Percentiles rank a stretch among this genome's conserved stretches.
Evolutionary conservation across 352 stramenopile genomes (phyloP).

Genomic region (Aphanomyces euteiches): DNA sequence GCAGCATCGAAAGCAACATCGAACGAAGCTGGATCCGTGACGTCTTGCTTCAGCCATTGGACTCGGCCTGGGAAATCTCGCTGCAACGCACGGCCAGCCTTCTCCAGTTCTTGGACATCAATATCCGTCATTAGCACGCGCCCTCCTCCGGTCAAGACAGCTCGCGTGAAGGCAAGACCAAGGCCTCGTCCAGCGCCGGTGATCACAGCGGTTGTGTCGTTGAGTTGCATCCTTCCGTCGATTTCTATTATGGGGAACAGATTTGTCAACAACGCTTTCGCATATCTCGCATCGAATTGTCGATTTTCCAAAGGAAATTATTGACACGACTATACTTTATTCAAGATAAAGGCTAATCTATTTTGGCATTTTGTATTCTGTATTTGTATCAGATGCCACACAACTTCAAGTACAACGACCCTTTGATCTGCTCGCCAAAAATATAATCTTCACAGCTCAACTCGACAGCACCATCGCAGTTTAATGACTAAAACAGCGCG

Average conservation of each 20-base stretch:
- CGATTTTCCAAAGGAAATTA: no score
- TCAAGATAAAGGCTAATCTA: no score
- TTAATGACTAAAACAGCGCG: no score
- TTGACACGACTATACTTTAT: no score
- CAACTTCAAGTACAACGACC: no score
- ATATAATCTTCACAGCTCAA: no score
- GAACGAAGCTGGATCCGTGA: conserved; percentile 65
- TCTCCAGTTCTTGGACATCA: conserved; percentile 55
- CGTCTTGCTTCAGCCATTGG: conserved; percentile 63
- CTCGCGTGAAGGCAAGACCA: conserved; percentile 57
- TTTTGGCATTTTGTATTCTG: no score
- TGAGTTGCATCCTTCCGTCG: conserved; percentile 48
- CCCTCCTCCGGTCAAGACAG: conserved; percentile 47
- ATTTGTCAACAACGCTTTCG: no score
- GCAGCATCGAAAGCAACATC: conserved; percentile 54
- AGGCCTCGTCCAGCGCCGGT: conserved; percentile 67
- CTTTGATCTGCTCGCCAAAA: no score
- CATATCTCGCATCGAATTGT: no score
- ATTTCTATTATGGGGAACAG: not conserved
- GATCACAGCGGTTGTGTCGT: conserved; percentile 58
- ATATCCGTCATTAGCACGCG: conserved; percentile 77
- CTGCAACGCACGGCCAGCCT: conserved; percentile 55
- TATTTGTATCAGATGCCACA: no score
- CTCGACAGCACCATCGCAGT: no score
- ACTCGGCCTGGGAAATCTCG: conserved; percentile 53